phyloP scores from a whole-genome alignment of 2,329 filamentous ascomycete species.

The Fusarium newnesense region DNA sequence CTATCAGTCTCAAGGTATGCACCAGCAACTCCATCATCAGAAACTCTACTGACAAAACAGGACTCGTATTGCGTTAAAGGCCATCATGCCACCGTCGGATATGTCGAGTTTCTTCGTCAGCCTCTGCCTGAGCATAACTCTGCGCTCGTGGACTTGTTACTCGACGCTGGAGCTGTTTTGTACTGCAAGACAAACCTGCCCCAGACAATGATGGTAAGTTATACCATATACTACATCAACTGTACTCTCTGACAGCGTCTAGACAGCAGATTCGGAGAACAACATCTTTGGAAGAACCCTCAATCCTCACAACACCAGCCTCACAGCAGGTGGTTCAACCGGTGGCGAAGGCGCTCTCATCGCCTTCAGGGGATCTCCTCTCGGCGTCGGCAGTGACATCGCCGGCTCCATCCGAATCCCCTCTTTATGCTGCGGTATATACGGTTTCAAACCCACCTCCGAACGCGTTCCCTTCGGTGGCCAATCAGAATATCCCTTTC shows the following conservation, averaged over 20 bases:
- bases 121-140: conserved; percentile 34
- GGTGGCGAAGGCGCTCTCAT: conserved; percentile 42
- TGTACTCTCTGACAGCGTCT: background rate
- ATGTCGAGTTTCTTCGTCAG: conserved; percentile 40
- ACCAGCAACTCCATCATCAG: rapidly evolving
- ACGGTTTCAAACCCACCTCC: conserved; percentile 64
- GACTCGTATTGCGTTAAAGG: conserved; percentile 41
- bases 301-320: conserved; percentile 49
- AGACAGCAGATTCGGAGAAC: conserved; percentile 54
- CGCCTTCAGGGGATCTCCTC: conserved; percentile 36
- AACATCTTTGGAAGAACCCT: conserved; percentile 43
- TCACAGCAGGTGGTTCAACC: conserved; percentile 43
- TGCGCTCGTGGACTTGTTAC: conserved; percentile 39
- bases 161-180: conserved; percentile 43
- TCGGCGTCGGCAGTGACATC: conserved; percentile 43
- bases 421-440: conserved; percentile 65
- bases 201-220: conserved; percentile 69
- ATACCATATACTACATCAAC: rapidly evolving
- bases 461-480: conserved; percentile 62
- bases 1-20: conserved; percentile 40
- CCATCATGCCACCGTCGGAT: conserved; percentile 39
- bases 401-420: conserved; percentile 62
- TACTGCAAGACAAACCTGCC: conserved; percentile 61
- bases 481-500: conserved; percentile 35
- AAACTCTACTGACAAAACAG: conserved; percentile 4